Conservation (phyloP, 352 stramenopile genomes). For the Pythium dissotocum region DNA sequence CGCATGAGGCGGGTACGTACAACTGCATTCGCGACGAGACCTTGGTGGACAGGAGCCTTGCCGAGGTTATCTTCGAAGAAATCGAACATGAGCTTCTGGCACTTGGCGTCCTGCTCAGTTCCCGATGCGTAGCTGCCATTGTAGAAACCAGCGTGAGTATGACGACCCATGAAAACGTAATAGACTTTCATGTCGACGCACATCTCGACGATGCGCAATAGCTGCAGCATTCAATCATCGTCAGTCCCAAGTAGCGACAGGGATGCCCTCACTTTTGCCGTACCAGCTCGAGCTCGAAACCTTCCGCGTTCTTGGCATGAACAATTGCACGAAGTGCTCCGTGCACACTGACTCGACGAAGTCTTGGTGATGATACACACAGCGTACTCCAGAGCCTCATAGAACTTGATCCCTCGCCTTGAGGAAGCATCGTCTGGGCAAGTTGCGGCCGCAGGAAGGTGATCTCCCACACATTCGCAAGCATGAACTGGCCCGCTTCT, state of each 20-base stretch:
- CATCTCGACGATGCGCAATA: constrained; percentile 14
- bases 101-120: constrained; percentile 9
- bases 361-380: neutral
- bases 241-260: neutral
- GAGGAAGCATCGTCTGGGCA: neutral
- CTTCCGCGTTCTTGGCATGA: neutral
- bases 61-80: constrained; percentile 27
- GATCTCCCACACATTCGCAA: constrained; percentile 27
- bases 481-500: constrained; percentile 8
- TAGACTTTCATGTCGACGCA: neutral
- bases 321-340: neutral
- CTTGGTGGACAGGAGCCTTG: neutral
- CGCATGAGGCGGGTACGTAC: neutral
- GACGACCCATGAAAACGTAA: neutral
- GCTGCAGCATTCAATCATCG: neutral
- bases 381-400: neutral
- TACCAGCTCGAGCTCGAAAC: constrained; percentile 3
- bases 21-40: constrained; percentile 18
- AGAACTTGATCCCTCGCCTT: neutral
- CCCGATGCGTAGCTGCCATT: constrained; percentile 24
- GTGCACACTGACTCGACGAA: constrained; percentile 6
- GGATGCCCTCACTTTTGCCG: neutral
- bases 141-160: neutral
- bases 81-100: constrained; percentile 23
- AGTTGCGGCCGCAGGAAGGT: constrained; percentile 16